Evolutionary conservation across 2,329 filamentous ascomycete species (phyloP), one percentile per base, ranked within the genome.

Genomic region (Exophiala oligosperma): DNA sequence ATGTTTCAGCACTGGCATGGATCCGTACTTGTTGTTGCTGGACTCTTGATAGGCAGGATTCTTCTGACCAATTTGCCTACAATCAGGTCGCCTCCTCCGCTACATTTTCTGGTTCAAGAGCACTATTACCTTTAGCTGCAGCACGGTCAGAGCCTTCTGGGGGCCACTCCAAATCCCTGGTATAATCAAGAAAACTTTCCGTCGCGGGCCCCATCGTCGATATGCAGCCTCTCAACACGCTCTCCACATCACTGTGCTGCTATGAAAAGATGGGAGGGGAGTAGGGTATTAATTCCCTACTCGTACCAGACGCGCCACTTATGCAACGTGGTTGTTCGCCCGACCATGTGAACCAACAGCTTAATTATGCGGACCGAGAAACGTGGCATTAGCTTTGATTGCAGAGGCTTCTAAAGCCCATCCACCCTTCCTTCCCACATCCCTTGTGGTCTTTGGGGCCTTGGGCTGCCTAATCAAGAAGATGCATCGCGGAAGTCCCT

Each of bases 311-410:
- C 26, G 38, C 60, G 56, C 60, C 57, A 63, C 57, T 57, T 44
- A 60, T 57, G 57, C 60, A 54, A 57, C 46, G 37, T 49, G 51
- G 54, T 46, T 35, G 5, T 52, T 49, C 24, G 44, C 38, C 35
- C 12, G 24, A 40, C 52, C 43, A 43, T 46, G 47, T 28, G 37
- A 52, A 44, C 44, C 49, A 46, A 41, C 26, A 48, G 52, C 52
- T 43, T 56, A 53, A 47, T 44, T 37, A 5, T 52, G 50, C 57
- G 57, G 54, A 58, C 57, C 57, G 61, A 58, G 40, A 56, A 63
- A 63, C 61, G 61, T 60, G 61, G 61, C 55, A 58, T 60, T 60
- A 59, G 55, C 57, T 58, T 59, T 59, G 32, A 48, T 49, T 52
- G 46, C 57, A 58, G 52, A 52, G 29, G 46, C 54, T 47, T 35